Evolutionary conservation across 2,329 filamentous ascomycete genomes (phyloP), one percentile per base, ranked within the genome.

Genomic region (Alternaria postmessia): DNA sequence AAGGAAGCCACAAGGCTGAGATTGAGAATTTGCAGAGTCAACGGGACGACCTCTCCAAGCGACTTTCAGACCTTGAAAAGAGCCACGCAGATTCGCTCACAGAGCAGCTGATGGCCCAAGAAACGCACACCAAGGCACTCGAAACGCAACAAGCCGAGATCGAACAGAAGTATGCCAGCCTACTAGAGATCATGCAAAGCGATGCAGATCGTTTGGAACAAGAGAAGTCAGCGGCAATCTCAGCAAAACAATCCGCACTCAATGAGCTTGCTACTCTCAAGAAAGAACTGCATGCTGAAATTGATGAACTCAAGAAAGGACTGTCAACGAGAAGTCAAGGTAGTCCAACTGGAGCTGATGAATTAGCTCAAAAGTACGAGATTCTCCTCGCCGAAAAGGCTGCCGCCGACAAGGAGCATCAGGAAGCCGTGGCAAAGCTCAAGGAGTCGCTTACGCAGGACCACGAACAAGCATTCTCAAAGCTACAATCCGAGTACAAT

Each of bases 131-230:
- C 12, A 68, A 70, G 36, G 69, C 66, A 11, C 64, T 77, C 28
- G 64, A 70, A 3, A 39, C 64, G 4, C 73, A 71, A 44, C 66
- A 66, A 43, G 61, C 59, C 2, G 73, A 77, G 32, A 68, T 77
- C 6, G 74, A 76, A 54, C 63, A 72, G 22, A 76, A 75, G 32
- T 75, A 70, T 26, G 68, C 65, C 14, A 68, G 60, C 7, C 52
- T 77, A 2, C 59, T 78, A 2, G 74, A 76, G 49, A 71, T 67
- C 32, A 54, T 76, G 9, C 75, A 76, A 48, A 61, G 55, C 18
- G 70, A 72, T 30, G 41, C 64, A 4, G 62, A 62, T 5, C 66
- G 69, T 24, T 55, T 74, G n/a, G 72, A 76, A 53, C 65, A 73
- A 44, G 69, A 75, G 28, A 75, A 70, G 54, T 65, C 70, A 22